Base-by-base conservation (phyloP, 1,139 yeast species). In the Pneumocystis sp. region DNA sequence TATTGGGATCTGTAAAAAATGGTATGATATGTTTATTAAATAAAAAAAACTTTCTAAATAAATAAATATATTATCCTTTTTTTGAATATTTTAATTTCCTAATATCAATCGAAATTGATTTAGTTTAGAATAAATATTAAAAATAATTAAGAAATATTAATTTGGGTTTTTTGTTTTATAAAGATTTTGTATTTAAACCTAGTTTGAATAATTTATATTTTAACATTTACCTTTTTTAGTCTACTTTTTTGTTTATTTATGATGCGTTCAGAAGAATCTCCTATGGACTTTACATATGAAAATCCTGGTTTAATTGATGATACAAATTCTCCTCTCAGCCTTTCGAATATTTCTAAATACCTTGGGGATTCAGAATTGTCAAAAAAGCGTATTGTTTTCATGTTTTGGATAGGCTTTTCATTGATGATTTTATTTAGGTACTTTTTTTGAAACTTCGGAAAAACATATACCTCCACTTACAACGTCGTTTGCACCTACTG, bases 241-340 rank as follows among this genome's bases (percentile, higher is more conserved):
- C 34, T 25, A 2, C n/a, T 21, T 10, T 50, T 7, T 44, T 45
- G 21, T 45, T 45, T 50, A 5, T 25, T 25, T 50, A 50, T 25
- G 57, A 50, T 50, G 57, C 57, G 57, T 25, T 50, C 65, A 6
- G 60, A 64, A 35, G 67, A 66, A 61, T 65, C 67, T 8, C 67
- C 67, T 45, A 66, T 66, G 67, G 67, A 66, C 37, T 66, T 66
- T 57, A 65, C 64, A 37, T 66, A 66, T 61, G 67, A 66, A 31
- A 64, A 66, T 57, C 67, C 61, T 21, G n/a, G 64, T 12, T 37
- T 65, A 50, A 56, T 19, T 35, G 62, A 63, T 25, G 65, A 66
- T 25, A 61, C 61, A 21, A 63, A 63, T 40, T 63, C 65, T 6
- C 67, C 67, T n/a, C 63, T 63, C 31, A 60, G 64, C 12, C 63